Conservation (phyloP, 1,284 basidiomycete genomes). For the Albatrellus sp. region DNA sequence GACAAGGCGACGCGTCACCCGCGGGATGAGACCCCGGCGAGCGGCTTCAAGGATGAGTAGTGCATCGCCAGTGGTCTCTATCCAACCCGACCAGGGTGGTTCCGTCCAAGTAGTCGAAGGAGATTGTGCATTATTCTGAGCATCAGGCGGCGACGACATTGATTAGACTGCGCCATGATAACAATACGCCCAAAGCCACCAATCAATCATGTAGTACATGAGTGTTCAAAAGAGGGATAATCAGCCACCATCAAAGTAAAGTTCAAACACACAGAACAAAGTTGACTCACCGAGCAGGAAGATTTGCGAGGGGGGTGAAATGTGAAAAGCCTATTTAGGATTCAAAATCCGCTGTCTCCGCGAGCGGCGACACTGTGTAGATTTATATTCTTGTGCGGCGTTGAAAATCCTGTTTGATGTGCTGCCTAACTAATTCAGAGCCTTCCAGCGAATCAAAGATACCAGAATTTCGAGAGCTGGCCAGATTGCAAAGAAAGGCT, state of each 20-base stretch:
- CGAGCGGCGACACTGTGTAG: conserved; percentile 1
- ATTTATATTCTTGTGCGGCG: not conserved
- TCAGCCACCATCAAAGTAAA: conserved; percentile 35
- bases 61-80: conserved; percentile 91
- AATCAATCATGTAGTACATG: conserved; percentile 2
- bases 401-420: not conserved
- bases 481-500: too few species aligned
- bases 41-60: conserved; percentile 94
- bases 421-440: too few species aligned
- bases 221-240: conserved; percentile 18
- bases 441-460: too few species aligned
- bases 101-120: conserved; percentile 50
- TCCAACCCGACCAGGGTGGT: conserved; percentile 86
- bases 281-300: conserved; percentile 47
- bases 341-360: conserved; percentile 14
- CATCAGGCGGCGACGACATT: conserved; percentile 12
- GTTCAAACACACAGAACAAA: conserved; percentile 28
- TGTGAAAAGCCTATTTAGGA: conserved; percentile 14
- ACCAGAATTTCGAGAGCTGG: too few species aligned
- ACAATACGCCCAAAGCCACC: conserved; percentile 7
- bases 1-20: conserved; percentile 88
- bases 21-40: conserved; percentile 78
- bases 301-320: conserved; percentile 24
- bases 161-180: conserved; percentile 9
- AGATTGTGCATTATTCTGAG: conserved; percentile 9